These are phyloP conservation scores for Trametes pubescens DNA, from an alignment of 1,284 basidiomycete genomes.

Conservation along the genomic window DNA sequence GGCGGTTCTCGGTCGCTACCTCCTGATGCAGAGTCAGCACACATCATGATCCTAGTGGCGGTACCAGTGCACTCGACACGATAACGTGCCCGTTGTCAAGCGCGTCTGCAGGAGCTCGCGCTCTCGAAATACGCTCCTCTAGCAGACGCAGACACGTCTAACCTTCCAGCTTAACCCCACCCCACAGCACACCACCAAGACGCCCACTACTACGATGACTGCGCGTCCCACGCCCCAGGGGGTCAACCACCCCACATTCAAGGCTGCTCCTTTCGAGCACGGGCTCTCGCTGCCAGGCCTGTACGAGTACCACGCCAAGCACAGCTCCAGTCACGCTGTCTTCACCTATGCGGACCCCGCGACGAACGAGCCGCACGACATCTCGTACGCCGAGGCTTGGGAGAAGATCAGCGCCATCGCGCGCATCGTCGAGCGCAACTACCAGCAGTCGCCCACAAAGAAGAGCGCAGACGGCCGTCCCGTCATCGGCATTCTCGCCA, in stretches of 20 bases:
- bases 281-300: constrained; percentile 30
- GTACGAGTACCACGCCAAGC: constrained; percentile 30
- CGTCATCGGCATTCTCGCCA: constrained; percentile 15
- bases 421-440: constrained; percentile 1
- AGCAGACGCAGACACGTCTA: not conserved
- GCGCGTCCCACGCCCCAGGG: constrained; percentile 16
- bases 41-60: constrained; percentile 1
- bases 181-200: not conserved
- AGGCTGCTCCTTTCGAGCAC: constrained; percentile 15
- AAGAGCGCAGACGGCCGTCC: not conserved
- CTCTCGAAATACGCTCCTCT: constrained; percentile 6
- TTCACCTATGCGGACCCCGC: constrained; percentile 31
- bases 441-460: not conserved
- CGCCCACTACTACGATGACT: not conserved
- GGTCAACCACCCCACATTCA: constrained; percentile 19
- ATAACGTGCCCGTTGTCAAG: not conserved
- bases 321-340: constrained; percentile 34
- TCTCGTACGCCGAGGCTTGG: constrained; percentile 21
- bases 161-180: not conserved
- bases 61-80: not conserved
- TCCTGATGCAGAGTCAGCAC: not conserved
- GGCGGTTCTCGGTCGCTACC: not conserved
- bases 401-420: constrained; percentile 3
- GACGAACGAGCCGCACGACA: not conserved
- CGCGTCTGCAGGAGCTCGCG: too few species aligned